Evolutionary conservation across 1,284 basidiomycete species (phyloP).

Genomic region (Erythrobasidium hasegawianum): DNA sequence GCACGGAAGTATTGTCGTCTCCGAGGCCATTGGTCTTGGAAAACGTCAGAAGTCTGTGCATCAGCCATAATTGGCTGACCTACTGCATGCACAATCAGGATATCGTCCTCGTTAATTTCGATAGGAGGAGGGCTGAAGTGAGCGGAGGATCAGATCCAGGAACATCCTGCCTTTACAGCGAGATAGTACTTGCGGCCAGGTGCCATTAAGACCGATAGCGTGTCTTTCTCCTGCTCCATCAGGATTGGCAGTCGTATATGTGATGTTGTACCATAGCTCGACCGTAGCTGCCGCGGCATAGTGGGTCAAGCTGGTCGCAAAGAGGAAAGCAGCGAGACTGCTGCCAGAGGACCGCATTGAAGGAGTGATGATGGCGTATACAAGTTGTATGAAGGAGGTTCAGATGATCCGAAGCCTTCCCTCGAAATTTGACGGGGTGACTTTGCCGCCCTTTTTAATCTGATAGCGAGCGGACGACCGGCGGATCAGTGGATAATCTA

Average conservation of each 20-base stretch:
- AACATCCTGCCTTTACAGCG: not conserved
- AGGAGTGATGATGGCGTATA: not conserved
- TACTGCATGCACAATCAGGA: constrained; percentile 65
- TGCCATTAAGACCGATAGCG: constrained; percentile 79
- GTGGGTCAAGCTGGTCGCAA: not conserved
- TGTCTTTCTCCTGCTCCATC: constrained; percentile 67
- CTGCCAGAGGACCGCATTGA: not conserved
- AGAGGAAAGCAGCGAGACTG: constrained; percentile 5
- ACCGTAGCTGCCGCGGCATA: constrained; percentile 7
- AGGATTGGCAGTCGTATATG: constrained; percentile 65
- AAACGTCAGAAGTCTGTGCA: not conserved
- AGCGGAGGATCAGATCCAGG: not conserved
- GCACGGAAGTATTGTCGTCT: constrained; percentile 59
- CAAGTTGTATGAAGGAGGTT: not conserved
- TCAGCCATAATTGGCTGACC: no score
- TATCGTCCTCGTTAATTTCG: constrained; percentile 65
- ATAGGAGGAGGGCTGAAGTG: constrained; percentile 62
- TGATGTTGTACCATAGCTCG: constrained; percentile 43
- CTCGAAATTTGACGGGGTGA: no score
- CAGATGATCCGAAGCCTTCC: not conserved
- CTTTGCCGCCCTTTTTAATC: no score
- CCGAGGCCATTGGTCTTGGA: constrained; percentile 58
- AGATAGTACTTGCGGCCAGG: constrained; percentile 91
- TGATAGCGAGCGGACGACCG: no score
- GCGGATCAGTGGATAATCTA: no score